Conservation (phyloP, 306 rosid genomes). For the Vigna mungo region DNA sequence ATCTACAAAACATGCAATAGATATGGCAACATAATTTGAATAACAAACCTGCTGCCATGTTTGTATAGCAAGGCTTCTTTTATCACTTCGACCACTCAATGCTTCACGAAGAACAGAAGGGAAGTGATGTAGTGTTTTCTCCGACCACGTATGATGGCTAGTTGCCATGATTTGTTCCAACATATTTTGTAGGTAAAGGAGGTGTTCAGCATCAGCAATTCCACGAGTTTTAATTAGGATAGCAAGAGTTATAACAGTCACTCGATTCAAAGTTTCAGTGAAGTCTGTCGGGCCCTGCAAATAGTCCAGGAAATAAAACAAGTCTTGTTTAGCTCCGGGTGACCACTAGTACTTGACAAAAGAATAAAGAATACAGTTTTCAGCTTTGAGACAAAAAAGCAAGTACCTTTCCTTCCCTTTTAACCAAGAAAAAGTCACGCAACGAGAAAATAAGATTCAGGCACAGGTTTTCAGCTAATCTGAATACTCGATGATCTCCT, state of each 20-base stretch:
- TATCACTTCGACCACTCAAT: constrained; percentile 74
- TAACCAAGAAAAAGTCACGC: constrained; percentile 93
- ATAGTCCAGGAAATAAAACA: constrained; percentile 35
- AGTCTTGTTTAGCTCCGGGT: constrained; percentile 6
- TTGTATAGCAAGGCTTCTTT: constrained; percentile 82
- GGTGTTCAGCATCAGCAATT: constrained; percentile 94
- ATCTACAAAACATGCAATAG: constrained; percentile 30
- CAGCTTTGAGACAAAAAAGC: constrained; percentile 46
- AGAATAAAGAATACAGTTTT: constrained; percentile 12
- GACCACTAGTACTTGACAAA: constrained; percentile 19
- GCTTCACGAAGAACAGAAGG: constrained; percentile 87
- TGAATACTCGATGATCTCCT: constrained; percentile 94
- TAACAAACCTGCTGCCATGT: constrained; percentile 91
- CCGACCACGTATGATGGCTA: constrained; percentile 95
- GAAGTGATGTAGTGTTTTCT: constrained; percentile 81
- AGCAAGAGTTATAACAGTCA: constrained; percentile 85
- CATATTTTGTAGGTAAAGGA: constrained; percentile 86
- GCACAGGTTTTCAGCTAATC: constrained; percentile 97
- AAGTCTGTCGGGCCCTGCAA: constrained; percentile 95
- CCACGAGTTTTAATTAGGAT: constrained; percentile 96
- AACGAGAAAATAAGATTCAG: constrained; percentile 90
- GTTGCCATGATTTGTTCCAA: constrained; percentile 88
- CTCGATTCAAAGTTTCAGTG: constrained; percentile 90
- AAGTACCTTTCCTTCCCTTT: constrained; percentile 94
- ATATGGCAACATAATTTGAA: constrained; percentile 40